phyloP scores from a whole-genome alignment of 73 alveolate genomes.

The Tetrahymena borealis region DNA sequence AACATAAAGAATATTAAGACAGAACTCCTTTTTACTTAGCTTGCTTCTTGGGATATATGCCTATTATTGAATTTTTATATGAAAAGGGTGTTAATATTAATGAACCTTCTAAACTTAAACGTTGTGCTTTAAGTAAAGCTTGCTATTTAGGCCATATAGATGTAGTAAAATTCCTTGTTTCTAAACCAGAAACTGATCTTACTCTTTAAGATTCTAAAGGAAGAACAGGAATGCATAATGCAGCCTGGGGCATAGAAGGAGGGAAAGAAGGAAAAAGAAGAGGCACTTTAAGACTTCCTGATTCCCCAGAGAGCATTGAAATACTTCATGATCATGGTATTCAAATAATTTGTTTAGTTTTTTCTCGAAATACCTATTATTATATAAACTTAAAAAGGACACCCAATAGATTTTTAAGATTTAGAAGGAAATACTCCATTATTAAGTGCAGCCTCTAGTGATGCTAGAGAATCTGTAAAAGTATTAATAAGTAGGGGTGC shows the following conservation, averaged over 20 bases:
- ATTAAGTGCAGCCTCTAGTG: conserved; percentile 37
- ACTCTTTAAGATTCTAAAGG: conserved; percentile 22
- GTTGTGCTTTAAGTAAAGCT: conserved; percentile 32
- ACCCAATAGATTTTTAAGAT: conserved; percentile 17
- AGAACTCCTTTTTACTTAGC: conserved; percentile 47
- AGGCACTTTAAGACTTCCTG: conserved; percentile 18
- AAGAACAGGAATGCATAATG: conserved; percentile 40
- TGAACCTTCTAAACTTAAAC: conserved; percentile 16
- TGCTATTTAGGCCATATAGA: conserved; percentile 21
- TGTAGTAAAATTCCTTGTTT: conserved; percentile 15
- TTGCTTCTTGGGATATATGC: conserved; percentile 24
- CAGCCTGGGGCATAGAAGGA: conserved; percentile 35
- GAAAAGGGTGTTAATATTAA: conserved; percentile 29
- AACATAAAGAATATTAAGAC: conserved; percentile 24
- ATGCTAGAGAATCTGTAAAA: conserved; percentile 21
- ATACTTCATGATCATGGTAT: not conserved
- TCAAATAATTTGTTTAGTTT: not conserved
- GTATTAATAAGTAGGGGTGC: conserved; percentile 19
- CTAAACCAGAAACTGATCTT: conserved; percentile 7
- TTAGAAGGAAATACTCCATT: conserved; percentile 30
- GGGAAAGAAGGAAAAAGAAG: conserved; percentile 35
- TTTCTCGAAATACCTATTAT: not conserved
- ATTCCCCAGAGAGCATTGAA: not conserved
- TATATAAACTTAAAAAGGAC: conserved; percentile 3
- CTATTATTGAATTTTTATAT: conserved; percentile 5